A percentile compares a stretch with the other conserved stretches of the same genome.
phyloP scores from a whole-genome alignment of 306 rosid species.

The Crotalaria pallida region DNA sequence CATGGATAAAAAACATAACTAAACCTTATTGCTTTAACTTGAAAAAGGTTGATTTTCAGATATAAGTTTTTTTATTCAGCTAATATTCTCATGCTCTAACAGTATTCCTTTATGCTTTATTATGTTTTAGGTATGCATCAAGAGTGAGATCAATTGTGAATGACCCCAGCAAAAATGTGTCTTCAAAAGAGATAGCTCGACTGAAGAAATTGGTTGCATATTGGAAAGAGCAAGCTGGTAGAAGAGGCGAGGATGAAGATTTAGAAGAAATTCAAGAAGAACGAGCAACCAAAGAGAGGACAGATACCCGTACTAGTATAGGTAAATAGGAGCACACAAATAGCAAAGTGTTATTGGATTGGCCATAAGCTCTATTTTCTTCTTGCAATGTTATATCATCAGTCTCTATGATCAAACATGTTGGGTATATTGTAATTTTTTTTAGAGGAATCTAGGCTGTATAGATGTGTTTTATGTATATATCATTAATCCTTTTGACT shows the following conservation, averaged over 20 bases:
- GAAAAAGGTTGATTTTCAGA: background rate
- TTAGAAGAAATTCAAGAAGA: slow-evolving; percentile 85
- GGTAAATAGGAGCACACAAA: slow-evolving; percentile 1
- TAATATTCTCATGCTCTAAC: background rate
- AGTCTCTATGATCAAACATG: slow-evolving; percentile 4
- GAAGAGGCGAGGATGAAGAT: slow-evolving; percentile 58
- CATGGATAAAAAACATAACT: no score
- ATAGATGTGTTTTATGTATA: slow-evolving; percentile 24
- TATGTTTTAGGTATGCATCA: slow-evolving; percentile 69
- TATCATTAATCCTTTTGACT: slow-evolving; percentile 15
- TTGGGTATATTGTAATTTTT: slow-evolving; percentile 5
- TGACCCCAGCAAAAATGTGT: slow-evolving; percentile 82
- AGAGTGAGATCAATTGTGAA: slow-evolving; percentile 85
- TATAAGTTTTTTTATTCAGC: background rate
- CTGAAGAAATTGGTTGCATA: slow-evolving; percentile 72
- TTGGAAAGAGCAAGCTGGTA: slow-evolving; percentile 98
- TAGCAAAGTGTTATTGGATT: background rate
- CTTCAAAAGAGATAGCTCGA: slow-evolving; percentile 83
- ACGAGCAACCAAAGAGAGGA: slow-evolving; percentile 47
- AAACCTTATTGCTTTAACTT: background rate
- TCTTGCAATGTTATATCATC: slow-evolving; percentile 8
- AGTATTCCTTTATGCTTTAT: background rate
- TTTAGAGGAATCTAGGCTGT: slow-evolving; percentile 29
- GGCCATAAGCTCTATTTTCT: background rate
- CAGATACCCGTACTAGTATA: slow-evolving; percentile 44